These are phyloP conservation scores for Meyerozyma sp. DNA, from an alignment of 1,139 yeast species.

Conservation along the genomic window DNA sequence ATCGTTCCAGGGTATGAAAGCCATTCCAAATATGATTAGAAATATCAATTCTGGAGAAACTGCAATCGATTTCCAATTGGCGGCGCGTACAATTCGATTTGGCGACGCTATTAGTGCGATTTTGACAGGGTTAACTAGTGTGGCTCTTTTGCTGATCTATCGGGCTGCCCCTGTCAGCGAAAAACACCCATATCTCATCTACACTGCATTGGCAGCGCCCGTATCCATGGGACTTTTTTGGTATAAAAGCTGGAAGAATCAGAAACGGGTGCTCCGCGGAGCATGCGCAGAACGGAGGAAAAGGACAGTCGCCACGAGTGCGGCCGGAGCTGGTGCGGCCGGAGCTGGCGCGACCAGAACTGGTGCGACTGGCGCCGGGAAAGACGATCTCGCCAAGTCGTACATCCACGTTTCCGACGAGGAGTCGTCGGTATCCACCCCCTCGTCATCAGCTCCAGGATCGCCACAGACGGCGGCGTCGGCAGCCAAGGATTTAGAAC, in stretches of 20 bases:
- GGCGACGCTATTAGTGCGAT: constrained; percentile 26
- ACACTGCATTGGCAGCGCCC: constrained; percentile 52
- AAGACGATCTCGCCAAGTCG: constrained; percentile 44
- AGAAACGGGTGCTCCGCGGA: background rate
- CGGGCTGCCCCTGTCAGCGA: constrained; percentile 35
- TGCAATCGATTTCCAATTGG: constrained; percentile 2
- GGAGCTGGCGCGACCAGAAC: background rate
- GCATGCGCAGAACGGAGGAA: background rate
- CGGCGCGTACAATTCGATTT: constrained; percentile 15
- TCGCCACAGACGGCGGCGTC: constrained; percentile 22
- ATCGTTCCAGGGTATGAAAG: constrained; percentile 28
- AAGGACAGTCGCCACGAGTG: no score
- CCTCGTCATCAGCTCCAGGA: constrained; percentile 23
- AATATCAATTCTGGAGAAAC: constrained; percentile 16
- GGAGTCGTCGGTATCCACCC: constrained; percentile 25
- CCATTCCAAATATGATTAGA: constrained; percentile 32
- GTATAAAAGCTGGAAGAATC: background rate
- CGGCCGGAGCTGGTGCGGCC: background rate
- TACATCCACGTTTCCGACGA: constrained; percentile 49
- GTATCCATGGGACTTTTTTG: constrained; percentile 2
- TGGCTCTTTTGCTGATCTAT: constrained; percentile 39
- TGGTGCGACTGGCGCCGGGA: background rate
- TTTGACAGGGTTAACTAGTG: constrained; percentile 34
- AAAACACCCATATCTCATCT: constrained; percentile 52
- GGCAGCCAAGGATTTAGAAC: constrained; percentile 4